Evolutionary conservation across 2,329 filamentous ascomycete species (phyloP), one percentile per base, ranked within the genome.

Genomic region (Claviceps purpurea): DNA sequence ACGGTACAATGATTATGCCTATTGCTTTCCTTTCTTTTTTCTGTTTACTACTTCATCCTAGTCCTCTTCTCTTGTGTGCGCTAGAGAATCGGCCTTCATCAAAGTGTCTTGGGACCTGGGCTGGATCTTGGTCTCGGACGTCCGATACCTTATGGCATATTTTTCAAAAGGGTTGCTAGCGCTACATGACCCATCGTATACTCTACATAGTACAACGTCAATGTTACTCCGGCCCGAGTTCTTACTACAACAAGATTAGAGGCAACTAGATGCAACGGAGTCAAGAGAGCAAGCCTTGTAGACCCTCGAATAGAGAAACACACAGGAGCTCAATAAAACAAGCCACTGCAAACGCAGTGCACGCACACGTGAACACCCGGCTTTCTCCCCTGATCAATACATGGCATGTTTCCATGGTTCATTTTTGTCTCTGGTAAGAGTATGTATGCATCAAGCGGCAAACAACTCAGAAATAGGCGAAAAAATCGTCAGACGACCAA

Each of bases 1-100:
- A 53, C 50, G 51, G 57, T 44, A 50, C 42, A 10, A 14, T 46
- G 39, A n/a, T 50, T 45, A 44, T n/a, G 42, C 24, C 20, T 30
- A 7, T 40, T 22, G 5, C 38, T 51, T 40, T 39, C 39, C 13
- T 47, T 50, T 4, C 11, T 20, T 8, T 39, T 18, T 20, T 45
- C 13, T 50, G 47, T 10, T 42, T 26, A 40, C 47, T 11, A 48
- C 20, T 39, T 24, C 53, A 26, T 45, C 48, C 26, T 42, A 39
- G 16, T 49, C 8, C 11, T 49, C 4, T 34, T 34, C 16, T 38
- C 18, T 6, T 37, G 8, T 52, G 42, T 24, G 22, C 16, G 14
- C 22, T 11, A 34, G 11, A 38, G 39, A n/a, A 18, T 47, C 14
- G 38, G 30, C 46, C 22, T 46, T 37, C 43, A 47, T 37, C 49